Base-by-base conservation (phyloP, 495 filamentous ascomycete genomes). In the Tuber aestivum region DNA sequence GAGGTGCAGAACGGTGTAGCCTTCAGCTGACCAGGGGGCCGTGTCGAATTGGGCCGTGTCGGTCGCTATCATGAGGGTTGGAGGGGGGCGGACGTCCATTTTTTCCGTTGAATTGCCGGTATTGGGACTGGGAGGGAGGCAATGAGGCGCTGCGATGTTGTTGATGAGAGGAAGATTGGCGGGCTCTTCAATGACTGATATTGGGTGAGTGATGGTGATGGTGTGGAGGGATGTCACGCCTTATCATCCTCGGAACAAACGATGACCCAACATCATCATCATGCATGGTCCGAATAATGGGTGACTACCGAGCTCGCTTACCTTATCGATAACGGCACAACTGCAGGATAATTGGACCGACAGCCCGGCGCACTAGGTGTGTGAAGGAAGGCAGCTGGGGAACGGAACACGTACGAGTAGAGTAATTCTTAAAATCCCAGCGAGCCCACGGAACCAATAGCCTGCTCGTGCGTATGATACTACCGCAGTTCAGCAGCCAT, bases 51-150 rank as follows among this genome's bases (percentile, higher is more conserved):
- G 74, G 7, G 65, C 37, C 20, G 70, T 71, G 9, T 82, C 80
- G n/a, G 80, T 79, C 14, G 80, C 79, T 70, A 82, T 77, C 8
- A 82, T 72, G 65, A 82, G 70, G 42, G 75, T 79, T 56, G 79
- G 79, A 50, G 48, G 71, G 10, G 70, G 27, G 23, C 27, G 48
- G 71, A 4, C 32, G 42, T n/a, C 32, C 38, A 72, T 74, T 48
- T 38, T 44, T 3, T n/a, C n/a, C n/a, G n/a, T 7, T 21, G 8
- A 0, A 21, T 21, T 21, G 18, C 21, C 6, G 44, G 20, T 21
- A 45, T 21, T 20, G 3, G 44, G 16, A 45, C 21, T 45, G 18
- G 44, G 18, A 4, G 0, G 0, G 0, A 45, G 20, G 3, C 9
- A 20, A 20, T 12, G 44, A 2, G 44, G 42, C 10, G 42, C 42